Percentiles rank a stretch among this genome's conserved stretches.
Conservation (phyloP, 2,329 filamentous ascomycete genomes). For the Harringtonia lauricola region DNA sequence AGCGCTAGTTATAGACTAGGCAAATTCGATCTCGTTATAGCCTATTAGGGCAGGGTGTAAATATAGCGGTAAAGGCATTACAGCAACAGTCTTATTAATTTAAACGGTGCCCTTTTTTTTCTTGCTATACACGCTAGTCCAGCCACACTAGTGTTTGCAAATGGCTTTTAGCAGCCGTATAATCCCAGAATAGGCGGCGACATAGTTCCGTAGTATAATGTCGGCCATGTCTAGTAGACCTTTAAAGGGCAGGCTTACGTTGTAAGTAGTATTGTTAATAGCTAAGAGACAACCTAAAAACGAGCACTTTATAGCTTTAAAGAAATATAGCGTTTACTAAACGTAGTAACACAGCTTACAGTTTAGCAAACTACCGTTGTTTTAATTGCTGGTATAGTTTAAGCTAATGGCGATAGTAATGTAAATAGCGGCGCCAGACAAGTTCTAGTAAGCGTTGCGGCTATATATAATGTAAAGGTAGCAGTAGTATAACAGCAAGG, state of each 20-base stretch:
- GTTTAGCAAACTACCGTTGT: constrained; percentile 16
- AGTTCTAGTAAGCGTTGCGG: constrained; percentile 1
- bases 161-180: too few species aligned
- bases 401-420: constrained; percentile 1
- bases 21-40: too few species aligned
- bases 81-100: too few species aligned
- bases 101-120: too few species aligned
- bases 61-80: too few species aligned
- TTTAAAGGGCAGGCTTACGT: constrained; percentile 14
- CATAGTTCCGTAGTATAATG: constrained; percentile 8
- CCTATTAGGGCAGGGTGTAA: too few species aligned
- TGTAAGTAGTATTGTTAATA: constrained; percentile 17
- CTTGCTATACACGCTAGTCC: too few species aligned
- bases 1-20: too few species aligned
- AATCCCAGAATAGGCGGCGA: too few species aligned
- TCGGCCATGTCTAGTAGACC: constrained; percentile 13
- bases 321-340: constrained; percentile 19
- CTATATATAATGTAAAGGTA: constrained; percentile 1
- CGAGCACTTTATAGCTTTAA: constrained; percentile 17
- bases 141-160: too few species aligned
- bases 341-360: constrained; percentile 15
- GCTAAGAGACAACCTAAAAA: constrained; percentile 17
- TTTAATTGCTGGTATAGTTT: neutral
- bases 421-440: neutral
- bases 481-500: constrained; percentile 3